A percentile compares a stretch with the other conserved stretches of the same genome.
Conservation (phyloP, 2,329 filamentous ascomycete genomes). For the Fusarium odoratissimum region DNA sequence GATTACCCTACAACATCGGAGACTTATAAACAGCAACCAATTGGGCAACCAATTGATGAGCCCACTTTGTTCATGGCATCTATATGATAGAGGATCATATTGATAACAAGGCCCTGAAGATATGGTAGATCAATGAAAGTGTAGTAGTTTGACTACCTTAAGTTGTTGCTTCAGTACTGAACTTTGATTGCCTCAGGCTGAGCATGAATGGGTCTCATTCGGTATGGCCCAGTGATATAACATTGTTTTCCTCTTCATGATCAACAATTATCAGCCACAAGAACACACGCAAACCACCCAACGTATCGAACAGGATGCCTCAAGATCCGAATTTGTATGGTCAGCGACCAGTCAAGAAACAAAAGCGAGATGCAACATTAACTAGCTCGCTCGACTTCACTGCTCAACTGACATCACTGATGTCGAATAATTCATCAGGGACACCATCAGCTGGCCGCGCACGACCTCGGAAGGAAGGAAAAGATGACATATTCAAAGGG, state of each 20-base stretch:
- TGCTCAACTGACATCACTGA: conserved; percentile 86
- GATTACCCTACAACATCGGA: conserved; percentile 40
- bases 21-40: conserved; percentile 22
- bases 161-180: neutral
- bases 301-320: conserved; percentile 58
- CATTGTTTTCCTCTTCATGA: neutral
- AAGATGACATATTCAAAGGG: conserved; percentile 59
- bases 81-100: neutral
- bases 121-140: neutral
- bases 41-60: conserved; percentile 21
- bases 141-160: neutral
- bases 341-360: conserved; percentile 75
- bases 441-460: conserved; percentile 54
- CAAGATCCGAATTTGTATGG: conserved; percentile 82
- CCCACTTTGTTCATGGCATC: conserved; percentile 9
- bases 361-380: conserved; percentile 75
- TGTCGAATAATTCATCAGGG: conserved; percentile 65
- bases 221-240: neutral
- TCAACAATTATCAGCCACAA: neutral
- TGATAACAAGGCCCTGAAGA: neutral
- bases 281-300: neutral
- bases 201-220: neutral
- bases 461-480: conserved; percentile 60
- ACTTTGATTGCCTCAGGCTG: conserved; percentile 44
- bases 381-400: conserved; percentile 84